Evolutionary conservation across 805 yeast species (phyloP).

Genomic region (Saccharomyces mikatae): DNA sequence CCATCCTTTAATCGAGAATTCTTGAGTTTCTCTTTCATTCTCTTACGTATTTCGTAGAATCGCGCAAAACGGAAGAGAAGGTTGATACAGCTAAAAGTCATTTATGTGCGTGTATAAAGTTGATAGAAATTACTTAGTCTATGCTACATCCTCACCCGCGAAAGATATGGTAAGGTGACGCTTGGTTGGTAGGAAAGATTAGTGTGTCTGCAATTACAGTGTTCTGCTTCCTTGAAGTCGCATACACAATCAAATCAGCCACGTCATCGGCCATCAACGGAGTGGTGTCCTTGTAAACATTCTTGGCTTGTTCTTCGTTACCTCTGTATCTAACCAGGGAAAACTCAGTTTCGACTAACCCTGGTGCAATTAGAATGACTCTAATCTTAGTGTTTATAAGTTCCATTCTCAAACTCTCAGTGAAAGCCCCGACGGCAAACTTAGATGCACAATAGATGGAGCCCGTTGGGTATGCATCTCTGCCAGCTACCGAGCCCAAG

Average conservation of each 20-base stretch:
- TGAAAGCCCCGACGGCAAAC: slow-evolving; percentile 63
- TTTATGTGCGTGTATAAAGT: neutral
- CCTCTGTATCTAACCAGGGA: slow-evolving; percentile 54
- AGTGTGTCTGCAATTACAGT: slow-evolving; percentile 66
- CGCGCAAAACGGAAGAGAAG: neutral
- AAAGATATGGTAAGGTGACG: slow-evolving; percentile 60
- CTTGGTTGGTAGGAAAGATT: slow-evolving; percentile 82
- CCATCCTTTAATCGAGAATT: neutral
- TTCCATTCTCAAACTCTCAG: slow-evolving; percentile 68
- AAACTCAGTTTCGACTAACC: slow-evolving; percentile 63
- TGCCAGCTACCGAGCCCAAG: slow-evolving; percentile 71
- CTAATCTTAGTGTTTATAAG: slow-evolving; percentile 60
- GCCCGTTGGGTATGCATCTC: slow-evolving; percentile 74
- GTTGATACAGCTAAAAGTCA: neutral
- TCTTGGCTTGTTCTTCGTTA: slow-evolving; percentile 44
- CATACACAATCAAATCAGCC: slow-evolving; percentile 53
- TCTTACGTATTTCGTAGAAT: neutral
- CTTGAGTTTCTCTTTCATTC: neutral
- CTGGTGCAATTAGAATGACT: slow-evolving; percentile 61
- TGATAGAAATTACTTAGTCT: neutral
- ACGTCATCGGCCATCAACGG: slow-evolving; percentile 53
- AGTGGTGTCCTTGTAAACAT: slow-evolving; percentile 46
- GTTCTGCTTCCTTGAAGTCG: slow-evolving; percentile 47
- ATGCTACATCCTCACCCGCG: slow-evolving; percentile 24
- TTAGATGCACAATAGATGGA: slow-evolving; percentile 71